A percentile compares a stretch with the other conserved stretches of the same genome.
Conservation (phyloP, 768 basidiomycete genomes). For the Daedalea quercina region DNA sequence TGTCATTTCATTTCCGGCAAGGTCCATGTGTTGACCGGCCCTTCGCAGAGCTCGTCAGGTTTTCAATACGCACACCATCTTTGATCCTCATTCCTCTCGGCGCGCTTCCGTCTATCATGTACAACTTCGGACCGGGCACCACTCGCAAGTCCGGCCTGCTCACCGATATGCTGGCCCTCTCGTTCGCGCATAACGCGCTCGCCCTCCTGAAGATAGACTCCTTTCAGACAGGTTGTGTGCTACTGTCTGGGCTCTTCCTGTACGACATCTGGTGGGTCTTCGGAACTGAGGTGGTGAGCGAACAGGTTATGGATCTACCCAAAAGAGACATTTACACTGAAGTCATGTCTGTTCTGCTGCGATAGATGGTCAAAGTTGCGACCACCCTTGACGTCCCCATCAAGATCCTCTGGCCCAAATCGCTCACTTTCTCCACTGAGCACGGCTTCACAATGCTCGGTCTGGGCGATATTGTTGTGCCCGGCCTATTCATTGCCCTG, state of each 20-base stretch:
- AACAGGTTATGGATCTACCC: background rate
- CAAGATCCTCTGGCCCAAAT: constrained; percentile 86
- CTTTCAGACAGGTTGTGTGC: constrained; percentile 78
- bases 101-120: constrained; percentile 58
- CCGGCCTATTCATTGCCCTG: constrained; percentile 69
- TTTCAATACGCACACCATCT: constrained; percentile 55
- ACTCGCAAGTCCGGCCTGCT: constrained; percentile 58
- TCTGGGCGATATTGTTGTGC: constrained; percentile 77
- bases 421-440: constrained; percentile 37
- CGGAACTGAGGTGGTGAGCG: constrained; percentile 73
- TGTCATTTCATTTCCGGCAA: too few relatives aligned
- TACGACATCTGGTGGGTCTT: constrained; percentile 98
- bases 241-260: constrained; percentile 79
- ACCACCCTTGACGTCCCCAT: constrained; percentile 88
- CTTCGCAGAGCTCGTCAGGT: constrained; percentile 24
- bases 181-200: constrained; percentile 78
- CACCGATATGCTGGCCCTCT: constrained; percentile 69
- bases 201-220: constrained; percentile 80
- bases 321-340: too few relatives aligned
- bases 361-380: constrained; percentile 90
- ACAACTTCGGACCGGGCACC: constrained; percentile 35
- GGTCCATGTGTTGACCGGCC: constrained; percentile 8
- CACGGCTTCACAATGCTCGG: constrained; percentile 86
- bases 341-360: background rate
- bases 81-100: constrained; percentile 52